Conservation (phyloP, 305 asterid genomes). For the Andrographis paniculata region DNA sequence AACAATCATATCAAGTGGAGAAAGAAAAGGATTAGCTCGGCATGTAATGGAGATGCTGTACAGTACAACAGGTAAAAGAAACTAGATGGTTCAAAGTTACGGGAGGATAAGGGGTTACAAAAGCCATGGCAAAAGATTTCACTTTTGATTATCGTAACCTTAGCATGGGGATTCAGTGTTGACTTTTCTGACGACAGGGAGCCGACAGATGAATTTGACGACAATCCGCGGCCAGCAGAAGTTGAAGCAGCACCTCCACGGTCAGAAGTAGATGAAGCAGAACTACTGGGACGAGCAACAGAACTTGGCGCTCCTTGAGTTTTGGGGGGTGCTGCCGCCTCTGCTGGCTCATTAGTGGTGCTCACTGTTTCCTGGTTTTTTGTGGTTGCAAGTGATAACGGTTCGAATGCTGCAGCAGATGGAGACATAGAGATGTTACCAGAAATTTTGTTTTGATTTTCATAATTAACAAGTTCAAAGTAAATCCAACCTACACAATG, state of each 20-base stretch:
- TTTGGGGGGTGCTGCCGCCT: slow-evolving; percentile 35
- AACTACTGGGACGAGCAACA: slow-evolving; percentile 49
- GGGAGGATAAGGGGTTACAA: neutral
- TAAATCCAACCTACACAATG: neutral
- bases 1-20: neutral
- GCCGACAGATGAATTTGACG: slow-evolving; percentile 79
- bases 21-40: neutral
- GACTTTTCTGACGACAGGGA: slow-evolving; percentile 90
- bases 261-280: slow-evolving; percentile 66
- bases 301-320: slow-evolving; percentile 35
- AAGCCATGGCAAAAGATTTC: neutral
- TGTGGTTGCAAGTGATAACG: slow-evolving; percentile 36
- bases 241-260: slow-evolving; percentile 63
- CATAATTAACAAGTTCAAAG: no score
- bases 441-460: slow-evolving; percentile 32
- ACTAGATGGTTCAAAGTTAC: neutral
- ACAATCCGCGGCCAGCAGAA: slow-evolving; percentile 61
- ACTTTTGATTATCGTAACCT: slow-evolving; percentile 36
- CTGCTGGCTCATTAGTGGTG: slow-evolving; percentile 36
- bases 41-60: neutral
- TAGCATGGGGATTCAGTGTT: slow-evolving; percentile 81
- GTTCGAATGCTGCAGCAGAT: slow-evolving; percentile 49
- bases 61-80: neutral
- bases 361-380: slow-evolving; percentile 47
- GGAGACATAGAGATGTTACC: slow-evolving; percentile 47